Conservation (phyloP, 2,329 filamentous ascomycete species). For the Exophiala phaeomuriformis region DNA sequence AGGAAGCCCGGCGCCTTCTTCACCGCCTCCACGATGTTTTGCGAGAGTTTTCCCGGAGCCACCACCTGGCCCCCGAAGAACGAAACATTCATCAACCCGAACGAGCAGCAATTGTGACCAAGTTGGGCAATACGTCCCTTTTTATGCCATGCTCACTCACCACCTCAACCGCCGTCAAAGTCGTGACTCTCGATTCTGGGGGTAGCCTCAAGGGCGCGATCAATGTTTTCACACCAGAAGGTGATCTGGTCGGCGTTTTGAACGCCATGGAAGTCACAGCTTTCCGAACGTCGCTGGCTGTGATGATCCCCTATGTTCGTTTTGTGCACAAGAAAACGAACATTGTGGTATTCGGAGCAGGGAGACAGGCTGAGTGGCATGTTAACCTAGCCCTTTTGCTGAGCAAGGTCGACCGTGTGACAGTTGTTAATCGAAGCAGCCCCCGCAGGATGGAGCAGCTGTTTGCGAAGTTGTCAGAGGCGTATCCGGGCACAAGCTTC, state of each 20-base stretch:
- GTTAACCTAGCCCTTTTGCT: slow-evolving; percentile 46
- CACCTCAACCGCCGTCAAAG: slow-evolving; percentile 61
- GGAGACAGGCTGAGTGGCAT: slow-evolving; percentile 47
- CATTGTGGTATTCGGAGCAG: slow-evolving; percentile 44
- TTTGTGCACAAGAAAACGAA: slow-evolving; percentile 14
- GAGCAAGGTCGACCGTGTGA: slow-evolving; percentile 51
- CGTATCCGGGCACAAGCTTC: slow-evolving; percentile 34
- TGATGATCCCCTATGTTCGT: slow-evolving; percentile 44
- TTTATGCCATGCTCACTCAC: slow-evolving; percentile 68
- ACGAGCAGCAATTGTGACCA: slow-evolving; percentile 37
- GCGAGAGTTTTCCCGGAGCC: slow-evolving; percentile 31
- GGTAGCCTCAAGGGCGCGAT: slow-evolving; percentile 55
- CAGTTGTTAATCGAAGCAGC: slow-evolving; percentile 64
- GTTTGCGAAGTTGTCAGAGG: slow-evolving; percentile 31
- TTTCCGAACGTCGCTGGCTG: slow-evolving; percentile 70
- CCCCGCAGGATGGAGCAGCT: slow-evolving; percentile 51
- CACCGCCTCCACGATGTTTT: slow-evolving; percentile 33
- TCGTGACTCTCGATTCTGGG: slow-evolving; percentile 54
- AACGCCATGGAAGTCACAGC: slow-evolving; percentile 69
- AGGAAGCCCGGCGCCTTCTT: slow-evolving; percentile 34
- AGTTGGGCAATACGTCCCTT: slow-evolving; percentile 49
- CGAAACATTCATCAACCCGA: slow-evolving; percentile 38
- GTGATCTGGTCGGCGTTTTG: slow-evolving; percentile 59
- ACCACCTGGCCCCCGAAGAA: slow-evolving; percentile 13
- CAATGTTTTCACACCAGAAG: slow-evolving; percentile 58